These are phyloP conservation scores for Brachypodium distachyon DNA, from an alignment of 202 grass and related monocot genomes.

Conservation along the genomic window DNA sequence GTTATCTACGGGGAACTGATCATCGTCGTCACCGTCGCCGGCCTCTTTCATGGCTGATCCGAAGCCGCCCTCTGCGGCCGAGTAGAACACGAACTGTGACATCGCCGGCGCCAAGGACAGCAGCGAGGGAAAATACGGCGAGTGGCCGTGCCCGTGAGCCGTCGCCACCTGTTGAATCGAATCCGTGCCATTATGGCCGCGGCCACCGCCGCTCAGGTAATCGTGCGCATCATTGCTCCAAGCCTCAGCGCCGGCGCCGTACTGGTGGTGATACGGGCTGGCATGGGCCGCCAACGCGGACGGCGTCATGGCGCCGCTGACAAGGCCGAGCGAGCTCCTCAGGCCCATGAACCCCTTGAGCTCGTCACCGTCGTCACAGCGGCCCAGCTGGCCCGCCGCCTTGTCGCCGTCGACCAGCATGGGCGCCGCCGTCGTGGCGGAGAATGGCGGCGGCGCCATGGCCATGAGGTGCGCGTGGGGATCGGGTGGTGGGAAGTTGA, in stretches of 20 bases:
- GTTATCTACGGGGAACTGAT: slow-evolving; percentile 41
- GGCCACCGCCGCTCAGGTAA: background rate
- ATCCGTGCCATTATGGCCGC: too few relatives aligned
- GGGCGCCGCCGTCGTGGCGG: background rate
- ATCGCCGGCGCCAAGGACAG: slow-evolving; percentile 58
- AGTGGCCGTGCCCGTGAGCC: slow-evolving; percentile 28
- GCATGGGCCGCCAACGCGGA: slow-evolving; percentile 26
- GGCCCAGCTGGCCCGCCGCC: background rate
- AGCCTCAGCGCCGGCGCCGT: slow-evolving; percentile 1
- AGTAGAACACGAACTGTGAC: slow-evolving; percentile 66
- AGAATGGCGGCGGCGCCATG: slow-evolving; percentile 32
- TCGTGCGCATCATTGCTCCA: slow-evolving; percentile 26
- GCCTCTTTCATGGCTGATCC: slow-evolving; percentile 66
- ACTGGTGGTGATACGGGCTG: slow-evolving; percentile 9
- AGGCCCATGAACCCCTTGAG: slow-evolving; percentile 42
- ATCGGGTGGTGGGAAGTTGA: slow-evolving; percentile 53
- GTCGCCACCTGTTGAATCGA: slow-evolving; percentile 9
- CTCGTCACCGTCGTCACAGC: background rate
- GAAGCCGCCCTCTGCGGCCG: slow-evolving; percentile 37
- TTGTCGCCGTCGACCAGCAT: slow-evolving; percentile 7
- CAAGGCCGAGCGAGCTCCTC: slow-evolving; percentile 20
- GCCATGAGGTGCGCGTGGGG: too few relatives aligned
- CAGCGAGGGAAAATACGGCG: slow-evolving; percentile 43
- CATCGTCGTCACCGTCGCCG: too few relatives aligned
- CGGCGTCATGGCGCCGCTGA: slow-evolving; percentile 21